Evolutionary conservation across 352 stramenopile genomes (phyloP).

Genomic region (Pythium phragmitis): DNA sequence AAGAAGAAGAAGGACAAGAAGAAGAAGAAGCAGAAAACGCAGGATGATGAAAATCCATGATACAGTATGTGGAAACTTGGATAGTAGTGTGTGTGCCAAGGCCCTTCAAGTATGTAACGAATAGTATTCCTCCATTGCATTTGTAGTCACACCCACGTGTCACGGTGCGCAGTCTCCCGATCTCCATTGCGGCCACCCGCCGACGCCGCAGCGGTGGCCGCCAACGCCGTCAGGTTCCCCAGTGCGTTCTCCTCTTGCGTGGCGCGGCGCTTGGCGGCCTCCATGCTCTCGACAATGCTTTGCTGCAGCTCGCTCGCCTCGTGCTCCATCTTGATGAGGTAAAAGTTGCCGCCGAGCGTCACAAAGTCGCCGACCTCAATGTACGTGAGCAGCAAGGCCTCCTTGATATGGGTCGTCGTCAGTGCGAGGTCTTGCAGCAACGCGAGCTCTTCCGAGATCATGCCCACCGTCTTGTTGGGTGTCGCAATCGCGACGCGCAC

Average conservation of each 20-base stretch:
- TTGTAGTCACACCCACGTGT: slow-evolving; percentile 23
- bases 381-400: slow-evolving; percentile 62
- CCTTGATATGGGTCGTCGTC: slow-evolving; percentile 38
- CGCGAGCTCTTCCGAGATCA: slow-evolving; percentile 40
- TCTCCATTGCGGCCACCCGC: neutral
- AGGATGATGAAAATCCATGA: slow-evolving; percentile 4
- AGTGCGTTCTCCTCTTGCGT: slow-evolving; percentile 13
- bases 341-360: slow-evolving; percentile 61
- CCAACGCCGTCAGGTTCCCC: neutral
- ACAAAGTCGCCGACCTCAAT: slow-evolving; percentile 79
- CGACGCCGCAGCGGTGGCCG: neutral
- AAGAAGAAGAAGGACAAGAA: slow-evolving; percentile 31
- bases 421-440: slow-evolving; percentile 49
- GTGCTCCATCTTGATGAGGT: slow-evolving; percentile 63
- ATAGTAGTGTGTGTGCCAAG: neutral
- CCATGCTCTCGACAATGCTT: slow-evolving; percentile 37
- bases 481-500: slow-evolving; percentile 30
- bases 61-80: neutral
- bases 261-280: slow-evolving; percentile 25
- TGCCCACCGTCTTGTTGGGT: slow-evolving; percentile 28
- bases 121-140: slow-evolving; percentile 3
- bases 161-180: slow-evolving; percentile 18
- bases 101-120: slow-evolving; percentile 18
- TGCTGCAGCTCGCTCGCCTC: slow-evolving; percentile 45
- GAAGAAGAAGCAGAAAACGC: slow-evolving; percentile 32